phyloP scores from a whole-genome alignment of 306 rosid species.

The Betula pendula region DNA sequence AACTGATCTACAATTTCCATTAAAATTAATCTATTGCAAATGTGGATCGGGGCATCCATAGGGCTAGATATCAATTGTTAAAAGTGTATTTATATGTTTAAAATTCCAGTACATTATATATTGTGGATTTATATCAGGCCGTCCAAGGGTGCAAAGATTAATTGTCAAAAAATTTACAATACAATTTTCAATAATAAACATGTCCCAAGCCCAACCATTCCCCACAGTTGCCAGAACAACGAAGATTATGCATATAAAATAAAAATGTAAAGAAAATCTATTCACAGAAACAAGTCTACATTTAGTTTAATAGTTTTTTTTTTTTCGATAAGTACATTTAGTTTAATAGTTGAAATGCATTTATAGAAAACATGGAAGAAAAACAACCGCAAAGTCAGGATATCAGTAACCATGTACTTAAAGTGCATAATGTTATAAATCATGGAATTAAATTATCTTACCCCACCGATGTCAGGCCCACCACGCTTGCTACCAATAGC shows the following conservation, averaged over 20 bases:
- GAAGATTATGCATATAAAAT: background rate
- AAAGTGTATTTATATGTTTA: background rate
- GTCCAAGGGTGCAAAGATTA: background rate
- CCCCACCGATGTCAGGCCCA: slow-evolving; percentile 99
- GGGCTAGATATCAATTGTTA: no score
- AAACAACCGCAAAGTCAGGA: background rate
- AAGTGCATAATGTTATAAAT: background rate
- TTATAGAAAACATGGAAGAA: background rate
- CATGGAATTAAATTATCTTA: slow-evolving; percentile 46
- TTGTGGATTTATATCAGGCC: background rate
- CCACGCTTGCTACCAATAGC: slow-evolving; percentile 99
- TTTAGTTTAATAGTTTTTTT: background rate
- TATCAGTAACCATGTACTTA: background rate
- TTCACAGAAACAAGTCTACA: background rate
- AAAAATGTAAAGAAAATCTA: background rate
- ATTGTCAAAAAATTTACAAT: background rate
- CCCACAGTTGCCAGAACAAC: background rate
- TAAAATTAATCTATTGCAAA: no score
- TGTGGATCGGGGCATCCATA: no score
- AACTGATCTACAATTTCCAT: no score
- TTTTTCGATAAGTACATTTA: no score
- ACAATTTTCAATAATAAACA: background rate
- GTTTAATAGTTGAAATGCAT: background rate
- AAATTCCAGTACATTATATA: background rate
- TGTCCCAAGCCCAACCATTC: background rate